Base-by-base conservation (phyloP, 768 basidiomycete genomes). In the Cantharellus anzutake region DNA sequence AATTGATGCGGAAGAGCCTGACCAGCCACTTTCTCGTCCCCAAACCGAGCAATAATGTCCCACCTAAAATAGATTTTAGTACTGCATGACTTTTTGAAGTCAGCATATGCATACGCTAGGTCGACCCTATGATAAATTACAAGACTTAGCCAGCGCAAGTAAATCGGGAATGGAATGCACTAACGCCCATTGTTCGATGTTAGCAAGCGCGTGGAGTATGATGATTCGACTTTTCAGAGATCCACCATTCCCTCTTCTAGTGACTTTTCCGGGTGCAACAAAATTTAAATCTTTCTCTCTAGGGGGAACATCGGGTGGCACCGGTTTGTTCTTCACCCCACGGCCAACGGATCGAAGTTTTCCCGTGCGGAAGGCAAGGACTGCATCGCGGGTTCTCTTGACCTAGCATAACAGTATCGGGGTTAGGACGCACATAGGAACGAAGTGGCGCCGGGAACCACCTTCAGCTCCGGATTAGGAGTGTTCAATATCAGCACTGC, bases 141-240 rank as follows among this genome's bases (percentile, higher is more conserved):
- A 29, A 48, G 11, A 29, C 44, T 29, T 48, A 11, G 44, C 20
- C 20, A 29, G 20, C 20, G 20, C 20, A 29, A 29, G 20, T 29
- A 29, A 29, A 29, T 29, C 20, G 20, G 20, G 20, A 29, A 29
- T 48, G 29, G 44, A 11, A 48, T 11, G 5, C 20, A 81, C 83
- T 77, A 64, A 84, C 78, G 88, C 88, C 84, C 85, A 91, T 68
- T 87, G 86, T 65, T 89, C 86, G 58, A 91, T 86, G 66, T 87
- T 87, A 0, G 86, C 86, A 1, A 89, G 70, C 1, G 86, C 84
- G 69, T 88, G 87, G 4, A 89, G 70, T 83, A 88, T 86, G 7
- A 80, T 78, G 0, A 81, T 79, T 35, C 81, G 71, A 62, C 78
- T 85, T 69, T 80, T 82, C 51, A 72, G 68, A 5, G 66, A 69